Evolutionary conservation across 2,329 filamentous ascomycete species (phyloP).

Genomic region (Aspergillus carbonarius): DNA sequence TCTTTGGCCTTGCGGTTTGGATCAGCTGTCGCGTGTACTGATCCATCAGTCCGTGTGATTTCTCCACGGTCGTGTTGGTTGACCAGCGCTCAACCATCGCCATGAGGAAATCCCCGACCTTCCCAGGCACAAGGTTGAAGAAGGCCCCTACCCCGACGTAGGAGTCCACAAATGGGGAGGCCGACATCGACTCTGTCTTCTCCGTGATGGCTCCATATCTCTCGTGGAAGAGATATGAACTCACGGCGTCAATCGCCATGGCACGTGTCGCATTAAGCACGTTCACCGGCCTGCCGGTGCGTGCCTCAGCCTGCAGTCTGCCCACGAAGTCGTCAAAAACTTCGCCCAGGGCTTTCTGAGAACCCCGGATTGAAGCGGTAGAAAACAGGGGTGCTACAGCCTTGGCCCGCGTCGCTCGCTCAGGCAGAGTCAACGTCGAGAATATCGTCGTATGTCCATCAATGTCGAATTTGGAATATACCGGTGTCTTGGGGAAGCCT

Average conservation of each 20-base stretch:
- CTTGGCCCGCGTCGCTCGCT: slow-evolving; percentile 50
- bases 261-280: slow-evolving; percentile 51
- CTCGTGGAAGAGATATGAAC: slow-evolving; percentile 53
- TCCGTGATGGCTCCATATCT: slow-evolving; percentile 52
- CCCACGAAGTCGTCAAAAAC: slow-evolving; percentile 25
- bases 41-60: slow-evolving; percentile 44
- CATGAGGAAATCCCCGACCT: slow-evolving; percentile 36
- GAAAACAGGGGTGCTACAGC: slow-evolving; percentile 52
- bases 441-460: slow-evolving; percentile 58
- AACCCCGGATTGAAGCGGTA: slow-evolving; percentile 20
- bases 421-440: slow-evolving; percentile 44
- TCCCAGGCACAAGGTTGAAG: slow-evolving; percentile 50
- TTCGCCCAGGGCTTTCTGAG: slow-evolving; percentile 13
- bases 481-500: slow-evolving; percentile 54
- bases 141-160: slow-evolving; percentile 57
- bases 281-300: slow-evolving; percentile 21
- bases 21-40: slow-evolving; percentile 45
- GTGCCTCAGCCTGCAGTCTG: slow-evolving; percentile 17
- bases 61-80: slow-evolving; percentile 30
- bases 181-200: slow-evolving; percentile 36
- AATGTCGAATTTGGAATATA: slow-evolving; percentile 58
- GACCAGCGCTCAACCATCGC: slow-evolving; percentile 35
- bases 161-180: slow-evolving; percentile 54
- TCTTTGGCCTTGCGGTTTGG: slow-evolving; percentile 28
- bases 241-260: slow-evolving; percentile 56